These are phyloP conservation scores for Vachellia pachyceras DNA, from an alignment of 306 rosid genomes.

Conservation along the genomic window DNA sequence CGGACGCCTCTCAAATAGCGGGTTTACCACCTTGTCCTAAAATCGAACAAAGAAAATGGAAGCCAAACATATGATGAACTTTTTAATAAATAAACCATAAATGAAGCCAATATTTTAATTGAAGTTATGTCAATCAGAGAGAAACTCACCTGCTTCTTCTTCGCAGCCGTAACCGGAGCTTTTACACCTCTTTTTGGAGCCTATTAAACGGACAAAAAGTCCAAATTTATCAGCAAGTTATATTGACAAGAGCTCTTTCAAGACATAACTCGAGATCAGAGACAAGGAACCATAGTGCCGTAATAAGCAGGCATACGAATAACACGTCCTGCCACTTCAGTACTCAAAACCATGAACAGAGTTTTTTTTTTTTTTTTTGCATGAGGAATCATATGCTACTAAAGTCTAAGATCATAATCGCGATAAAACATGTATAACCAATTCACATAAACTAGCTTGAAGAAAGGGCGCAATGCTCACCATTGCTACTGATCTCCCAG, in stretches of 20 bases:
- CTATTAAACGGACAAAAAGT: slow-evolving; percentile 11
- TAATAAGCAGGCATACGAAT: neutral
- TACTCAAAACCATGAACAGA: neutral
- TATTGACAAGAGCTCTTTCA: neutral
- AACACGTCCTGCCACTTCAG: neutral
- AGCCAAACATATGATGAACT: neutral
- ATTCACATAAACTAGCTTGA: neutral
- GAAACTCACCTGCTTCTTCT: slow-evolving; percentile 55
- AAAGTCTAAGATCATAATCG: too few species aligned
- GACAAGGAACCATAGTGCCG: neutral
- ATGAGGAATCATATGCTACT: neutral
- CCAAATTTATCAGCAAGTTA: neutral
- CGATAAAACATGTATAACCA: neutral
- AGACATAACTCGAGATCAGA: neutral
- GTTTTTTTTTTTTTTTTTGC: neutral
- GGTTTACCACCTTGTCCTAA: slow-evolving; percentile 70
- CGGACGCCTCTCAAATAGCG: slow-evolving; percentile 81
- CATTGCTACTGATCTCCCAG: neutral
- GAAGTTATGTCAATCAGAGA: neutral
- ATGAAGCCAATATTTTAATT: neutral
- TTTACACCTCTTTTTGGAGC: slow-evolving; percentile 61
- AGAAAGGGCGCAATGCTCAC: neutral
- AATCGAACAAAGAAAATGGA: neutral
- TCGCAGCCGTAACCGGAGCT: slow-evolving; percentile 46
- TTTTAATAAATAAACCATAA: neutral